Evolutionary conservation across 164 flowering plant genomes (phyloP).

Genomic region (Umbellularia californica): DNA sequence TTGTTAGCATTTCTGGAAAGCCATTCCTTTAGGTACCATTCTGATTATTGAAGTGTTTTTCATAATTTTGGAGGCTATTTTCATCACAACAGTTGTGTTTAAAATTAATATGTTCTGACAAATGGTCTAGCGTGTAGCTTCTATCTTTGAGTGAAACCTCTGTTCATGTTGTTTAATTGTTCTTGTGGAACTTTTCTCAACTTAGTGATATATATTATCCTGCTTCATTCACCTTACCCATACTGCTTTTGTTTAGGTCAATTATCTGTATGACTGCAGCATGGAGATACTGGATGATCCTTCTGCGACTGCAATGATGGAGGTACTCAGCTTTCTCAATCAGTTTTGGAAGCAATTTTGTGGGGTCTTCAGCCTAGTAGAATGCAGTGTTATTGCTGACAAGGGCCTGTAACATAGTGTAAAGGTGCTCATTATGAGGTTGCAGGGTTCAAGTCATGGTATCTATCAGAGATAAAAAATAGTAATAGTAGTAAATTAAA

Average conservation of each 20-base stretch:
- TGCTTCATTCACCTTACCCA: neutral
- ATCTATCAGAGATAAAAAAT: no score
- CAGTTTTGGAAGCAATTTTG: neutral
- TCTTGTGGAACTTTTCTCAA: neutral
- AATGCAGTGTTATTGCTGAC: no score
- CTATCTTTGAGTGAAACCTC: neutral
- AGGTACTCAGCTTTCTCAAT: constrained; percentile 43
- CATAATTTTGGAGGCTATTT: neutral
- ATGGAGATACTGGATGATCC: constrained; percentile 94
- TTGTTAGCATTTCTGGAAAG: neutral
- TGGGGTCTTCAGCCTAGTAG: neutral
- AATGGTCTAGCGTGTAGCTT: neutral
- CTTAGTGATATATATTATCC: neutral
- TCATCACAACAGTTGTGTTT: neutral
- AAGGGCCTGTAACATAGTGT: no score
- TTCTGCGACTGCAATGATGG: constrained; percentile 59
- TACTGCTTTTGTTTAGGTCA: constrained; percentile 45
- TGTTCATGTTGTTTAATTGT: neutral
- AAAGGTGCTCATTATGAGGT: no score
- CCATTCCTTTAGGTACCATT: neutral
- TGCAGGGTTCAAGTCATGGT: no score
- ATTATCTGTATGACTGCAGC: constrained; percentile 77
- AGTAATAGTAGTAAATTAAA: no score
- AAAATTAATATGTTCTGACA: neutral
- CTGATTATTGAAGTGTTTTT: neutral